Evolutionary conservation across 2,329 filamentous ascomycete species (phyloP), one percentile per base, ranked within the genome.

Genomic region (Arthrobotrys entomopaga): DNA sequence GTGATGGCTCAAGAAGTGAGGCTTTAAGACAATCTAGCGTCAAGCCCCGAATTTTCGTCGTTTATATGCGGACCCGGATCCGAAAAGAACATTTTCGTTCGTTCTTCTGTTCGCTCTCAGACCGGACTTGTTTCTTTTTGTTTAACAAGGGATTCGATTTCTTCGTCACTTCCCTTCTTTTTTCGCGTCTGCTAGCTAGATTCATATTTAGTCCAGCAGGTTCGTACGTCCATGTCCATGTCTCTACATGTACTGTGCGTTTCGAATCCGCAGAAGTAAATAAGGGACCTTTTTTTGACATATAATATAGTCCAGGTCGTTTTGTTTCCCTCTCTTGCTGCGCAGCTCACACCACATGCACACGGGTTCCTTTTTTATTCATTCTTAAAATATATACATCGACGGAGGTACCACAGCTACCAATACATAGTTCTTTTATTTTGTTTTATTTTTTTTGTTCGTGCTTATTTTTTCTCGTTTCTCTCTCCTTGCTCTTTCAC

Each of bases 31-130:
- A 29, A 34, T 34, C 29, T 34, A 34, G 29, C 29, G 29, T 34
- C 29, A 34, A 34, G 43, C 24, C 24, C 42, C 53, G 48, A 59
- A 60, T 61, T 66, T 61, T 57, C 29, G 60, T 66, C 49, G 48
- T 56, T 61, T 73, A 73, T 73, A 61, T 66, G 67, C 59, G 67
- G 60, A 65, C 53, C 54, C 29, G 46, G 24, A 46, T 54, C 60
- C 65, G 48, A 52, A 56, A n/a, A 43, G 15, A 19, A 43, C 3
- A 7, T 46, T 46, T 46, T 42, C 42, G n/a, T 19, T 19, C 13
- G 4, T 13, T 48, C n/a, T 46, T 46, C 22, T 26, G n/a, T 15
- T 19, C 13, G 4, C 40, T 48, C 42, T 48, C 42, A 29, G 42
- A 34, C 42, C 29, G 10, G 29, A 16, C 29, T 16, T 48, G n/a